These are phyloP conservation scores for Cucurbita ficifolia DNA, from an alignment of 306 rosid genomes.

Conservation along the genomic window DNA sequence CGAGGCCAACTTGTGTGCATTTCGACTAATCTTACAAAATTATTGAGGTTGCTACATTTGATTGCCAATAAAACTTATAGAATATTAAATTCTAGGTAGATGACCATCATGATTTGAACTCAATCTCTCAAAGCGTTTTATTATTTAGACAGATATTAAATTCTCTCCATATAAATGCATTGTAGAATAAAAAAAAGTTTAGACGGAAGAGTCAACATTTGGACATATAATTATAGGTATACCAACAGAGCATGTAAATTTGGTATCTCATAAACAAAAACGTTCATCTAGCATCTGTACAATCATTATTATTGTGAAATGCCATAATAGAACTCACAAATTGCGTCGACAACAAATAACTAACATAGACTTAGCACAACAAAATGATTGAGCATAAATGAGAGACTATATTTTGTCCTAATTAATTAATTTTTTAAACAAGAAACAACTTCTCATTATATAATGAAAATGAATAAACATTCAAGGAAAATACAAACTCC, in stretches of 20 bases:
- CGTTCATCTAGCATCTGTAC: background rate
- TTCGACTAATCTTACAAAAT: too few species aligned
- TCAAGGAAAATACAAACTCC: too few species aligned
- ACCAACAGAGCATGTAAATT: background rate
- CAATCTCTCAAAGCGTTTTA: too few species aligned
- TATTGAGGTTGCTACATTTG: too few species aligned
- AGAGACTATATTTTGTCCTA: background rate
- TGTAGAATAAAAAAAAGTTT: background rate
- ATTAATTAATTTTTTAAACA: background rate
- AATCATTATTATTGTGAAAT: background rate
- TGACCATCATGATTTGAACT: too few species aligned
- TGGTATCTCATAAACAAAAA: background rate
- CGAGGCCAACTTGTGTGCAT: too few species aligned
- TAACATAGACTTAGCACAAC: background rate
- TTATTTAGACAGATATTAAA: too few species aligned
- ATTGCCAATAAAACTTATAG: too few species aligned
- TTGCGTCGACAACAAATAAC: background rate
- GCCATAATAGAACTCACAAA: background rate
- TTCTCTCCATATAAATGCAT: background rate
- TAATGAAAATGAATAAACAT: too few species aligned
- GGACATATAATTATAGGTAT: background rate
- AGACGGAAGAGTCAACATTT: background rate
- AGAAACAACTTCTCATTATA: too few species aligned
- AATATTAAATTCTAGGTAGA: too few species aligned
- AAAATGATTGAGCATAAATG: background rate